Evolutionary conservation across 1,284 basidiomycete genomes (phyloP).

Genomic region (Sutorius eximius): DNA sequence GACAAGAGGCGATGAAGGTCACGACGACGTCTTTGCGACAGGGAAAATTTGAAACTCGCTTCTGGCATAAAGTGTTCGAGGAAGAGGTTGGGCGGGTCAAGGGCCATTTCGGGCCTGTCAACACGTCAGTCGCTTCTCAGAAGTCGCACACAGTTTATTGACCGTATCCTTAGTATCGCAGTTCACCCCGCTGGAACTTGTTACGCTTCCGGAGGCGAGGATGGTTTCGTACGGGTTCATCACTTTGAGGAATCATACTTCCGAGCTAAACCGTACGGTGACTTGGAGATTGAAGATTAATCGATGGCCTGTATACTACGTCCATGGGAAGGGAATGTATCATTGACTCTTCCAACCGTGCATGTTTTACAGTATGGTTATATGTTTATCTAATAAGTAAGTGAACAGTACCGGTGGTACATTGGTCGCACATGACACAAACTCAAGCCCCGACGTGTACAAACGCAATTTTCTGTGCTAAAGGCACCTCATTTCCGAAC

Average conservation of each 20-base stretch:
- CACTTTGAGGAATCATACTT: conserved; percentile 93
- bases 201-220: conserved; percentile 96
- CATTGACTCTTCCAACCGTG: background rate
- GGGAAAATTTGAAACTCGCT: conserved; percentile 97
- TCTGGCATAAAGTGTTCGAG: conserved; percentile 98
- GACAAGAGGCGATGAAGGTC: conserved; percentile 97
- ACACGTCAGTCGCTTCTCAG: conserved; percentile 66
- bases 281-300: conserved; percentile 66
- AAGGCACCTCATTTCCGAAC: conserved; percentile 14
- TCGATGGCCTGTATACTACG: conserved; percentile 8
- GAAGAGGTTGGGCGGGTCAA: conserved; percentile 98
- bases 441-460: conserved; percentile 29
- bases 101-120: conserved; percentile 97
- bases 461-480: conserved; percentile 28
- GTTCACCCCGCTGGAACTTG: conserved; percentile 87
- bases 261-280: conserved; percentile 86
- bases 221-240: conserved; percentile 92
- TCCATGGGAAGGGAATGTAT: conserved; percentile 9
- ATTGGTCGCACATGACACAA: background rate
- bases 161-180: conserved; percentile 62
- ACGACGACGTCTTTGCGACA: conserved; percentile 93
- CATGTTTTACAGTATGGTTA: background rate
- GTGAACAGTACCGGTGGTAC: background rate
- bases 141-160: conserved; percentile 2
- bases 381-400: background rate